Evolutionary conservation across 768 basidiomycete species (phyloP).

Genomic region (Cystofilobasidium macerans): DNA sequence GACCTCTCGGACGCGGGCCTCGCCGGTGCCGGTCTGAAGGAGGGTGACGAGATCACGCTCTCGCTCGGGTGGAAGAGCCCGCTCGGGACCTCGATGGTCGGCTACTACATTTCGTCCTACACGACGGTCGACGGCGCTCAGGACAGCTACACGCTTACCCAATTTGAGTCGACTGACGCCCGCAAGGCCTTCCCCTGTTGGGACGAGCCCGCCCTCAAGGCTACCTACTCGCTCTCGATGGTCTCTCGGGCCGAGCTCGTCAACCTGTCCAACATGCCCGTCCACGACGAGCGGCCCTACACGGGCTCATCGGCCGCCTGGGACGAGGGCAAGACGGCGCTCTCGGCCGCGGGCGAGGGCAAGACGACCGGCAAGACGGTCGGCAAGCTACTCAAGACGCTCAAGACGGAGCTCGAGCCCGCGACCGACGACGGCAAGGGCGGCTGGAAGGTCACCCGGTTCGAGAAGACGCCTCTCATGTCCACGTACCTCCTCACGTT

Average conservation of each 20-base stretch:
- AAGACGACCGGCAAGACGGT: slow-evolving; percentile 24
- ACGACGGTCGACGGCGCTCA: slow-evolving; percentile 42
- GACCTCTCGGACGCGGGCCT: slow-evolving; percentile 51
- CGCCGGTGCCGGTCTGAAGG: slow-evolving; percentile 47
- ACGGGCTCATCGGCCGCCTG: slow-evolving; percentile 26
- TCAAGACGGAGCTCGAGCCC: slow-evolving; percentile 33
- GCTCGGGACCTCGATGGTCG: slow-evolving; percentile 56
- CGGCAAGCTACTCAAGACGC: slow-evolving; percentile 32
- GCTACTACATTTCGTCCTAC: slow-evolving; percentile 50
- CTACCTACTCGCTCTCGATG: slow-evolving; percentile 59
- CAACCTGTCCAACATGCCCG: slow-evolving; percentile 80
- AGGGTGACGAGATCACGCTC: slow-evolving; percentile 45
- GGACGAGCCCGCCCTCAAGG: slow-evolving; percentile 60
- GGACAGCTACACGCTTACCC: slow-evolving; percentile 33
- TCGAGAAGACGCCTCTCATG: slow-evolving; percentile 48
- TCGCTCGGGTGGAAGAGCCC: slow-evolving; percentile 56
- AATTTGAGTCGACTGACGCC: slow-evolving; percentile 21
- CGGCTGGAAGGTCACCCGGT: slow-evolving; percentile 70
- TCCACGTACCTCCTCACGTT: slow-evolving; percentile 81
- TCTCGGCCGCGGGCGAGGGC: slow-evolving; percentile 26
- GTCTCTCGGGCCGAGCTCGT: slow-evolving; percentile 65
- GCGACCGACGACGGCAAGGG: slow-evolving; percentile 39
- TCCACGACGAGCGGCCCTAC: slow-evolving; percentile 42
- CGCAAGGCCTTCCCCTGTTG: slow-evolving; percentile 22
- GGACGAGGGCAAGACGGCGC: slow-evolving; percentile 32